Conservation (phyloP, 2,329 filamentous ascomycete genomes). For the Ceratocystis variospora region DNA sequence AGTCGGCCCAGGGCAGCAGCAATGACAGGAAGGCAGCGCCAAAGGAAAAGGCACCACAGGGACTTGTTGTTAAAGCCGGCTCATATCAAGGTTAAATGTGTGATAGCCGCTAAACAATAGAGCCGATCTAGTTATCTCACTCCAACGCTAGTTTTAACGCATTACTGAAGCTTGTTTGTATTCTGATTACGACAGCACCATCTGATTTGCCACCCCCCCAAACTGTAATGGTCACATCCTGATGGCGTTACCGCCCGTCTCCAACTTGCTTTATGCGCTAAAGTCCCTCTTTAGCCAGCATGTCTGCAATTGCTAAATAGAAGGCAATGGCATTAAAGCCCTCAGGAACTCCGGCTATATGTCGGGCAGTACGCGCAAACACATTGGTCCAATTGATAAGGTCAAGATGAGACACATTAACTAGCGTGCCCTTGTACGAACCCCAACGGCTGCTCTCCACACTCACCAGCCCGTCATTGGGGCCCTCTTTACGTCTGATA, state of each 20-base stretch:
- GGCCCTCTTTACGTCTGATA: constrained; percentile 39
- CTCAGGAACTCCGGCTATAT: constrained; percentile 38
- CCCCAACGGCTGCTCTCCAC: constrained; percentile 50
- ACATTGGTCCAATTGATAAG: constrained; percentile 56
- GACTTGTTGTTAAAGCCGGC: neutral
- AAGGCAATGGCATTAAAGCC: constrained; percentile 56
- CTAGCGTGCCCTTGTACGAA: constrained; percentile 47
- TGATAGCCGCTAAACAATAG: too few relatives aligned
- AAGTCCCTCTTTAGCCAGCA: constrained; percentile 54
- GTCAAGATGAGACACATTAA: constrained; percentile 49
- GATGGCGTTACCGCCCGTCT: too few relatives aligned
- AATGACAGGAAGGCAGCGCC: too few relatives aligned
- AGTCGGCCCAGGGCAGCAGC: too few relatives aligned
- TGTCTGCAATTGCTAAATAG: constrained; percentile 52
- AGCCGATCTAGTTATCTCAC: too few relatives aligned
- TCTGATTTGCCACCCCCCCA: neutral
- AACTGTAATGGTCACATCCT: neutral
- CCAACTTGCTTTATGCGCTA: constrained; percentile 20
- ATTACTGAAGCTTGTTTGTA: too few relatives aligned
- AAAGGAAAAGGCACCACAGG: neutral
- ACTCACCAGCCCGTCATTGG: constrained; percentile 56
- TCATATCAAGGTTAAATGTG: neutral
- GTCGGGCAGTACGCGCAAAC: constrained; percentile 40
- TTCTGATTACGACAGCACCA: neutral
- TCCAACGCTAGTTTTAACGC: too few relatives aligned